Evolutionary conservation across 2,329 filamentous ascomycete species (phyloP), one percentile per base, ranked within the genome.

Genomic region (Esteya vermicola): DNA sequence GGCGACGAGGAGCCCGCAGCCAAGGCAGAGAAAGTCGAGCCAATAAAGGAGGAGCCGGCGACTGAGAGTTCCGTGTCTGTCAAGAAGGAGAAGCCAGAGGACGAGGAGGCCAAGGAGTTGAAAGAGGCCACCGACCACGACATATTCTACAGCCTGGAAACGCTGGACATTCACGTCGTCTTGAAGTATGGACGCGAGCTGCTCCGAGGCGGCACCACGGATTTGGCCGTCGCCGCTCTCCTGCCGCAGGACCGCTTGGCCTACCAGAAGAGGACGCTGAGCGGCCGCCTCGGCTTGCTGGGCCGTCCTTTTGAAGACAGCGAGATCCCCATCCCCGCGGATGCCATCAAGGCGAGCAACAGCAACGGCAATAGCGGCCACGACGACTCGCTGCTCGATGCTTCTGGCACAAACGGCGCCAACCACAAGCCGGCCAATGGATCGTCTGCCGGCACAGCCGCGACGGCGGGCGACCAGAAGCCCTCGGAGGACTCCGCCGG

Each of bases 221-320:
- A 96, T 56, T 91, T 85, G 59, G 78, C 78, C 22, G 65, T 96
- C 25, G 85, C 85, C 4, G 72, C 78, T 22, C 68, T 98, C 55
- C 85, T 89, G 43, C 83, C 91, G 1, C 75, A 81, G 26, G 75
- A 82, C 43, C 78, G 91, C 37, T 67, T 98, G 12, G 76, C 77
- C 6, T 80, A 93, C 52, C 85, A 94, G 55, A 95, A 93, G 61
- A 93, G 89, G 61, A 93, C 83, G 0, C 69, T 98, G 2, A 71
- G 70, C 30, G 78, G 81, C 25, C 80, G 91, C 21, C 68, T 98
- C 7, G 91, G 91, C 16, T 70, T 98, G 10, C 70, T 85, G 13
- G 88, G 88, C 20, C 79, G 89, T 52, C 85, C 79, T 50, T 78
- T 85, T 26, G 83, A 94, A 42, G 85, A 94, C 39, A 85, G 93